Evolutionary conservation across 768 basidiomycete species (phyloP), one percentile per base, ranked within the genome.

Genomic region (Agaricus sinodeliciosus): DNA sequence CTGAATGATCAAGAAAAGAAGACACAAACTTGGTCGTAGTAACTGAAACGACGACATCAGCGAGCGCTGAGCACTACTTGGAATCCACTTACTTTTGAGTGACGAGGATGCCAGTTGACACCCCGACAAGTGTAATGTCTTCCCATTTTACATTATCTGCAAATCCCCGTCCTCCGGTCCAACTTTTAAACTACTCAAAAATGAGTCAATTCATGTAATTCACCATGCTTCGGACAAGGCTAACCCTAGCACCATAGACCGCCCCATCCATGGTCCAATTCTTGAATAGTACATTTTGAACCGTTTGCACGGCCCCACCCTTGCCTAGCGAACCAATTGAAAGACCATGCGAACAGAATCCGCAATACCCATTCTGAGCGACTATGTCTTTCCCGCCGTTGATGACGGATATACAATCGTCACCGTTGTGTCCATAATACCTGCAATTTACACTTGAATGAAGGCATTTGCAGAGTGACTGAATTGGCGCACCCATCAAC

Each of bases 191-290:
- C 71, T 71, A 42, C 2, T 22, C 16, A 48, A 8, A 15, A 18
- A 46, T 37, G 36, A 13, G 28, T 5, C n/a, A 43, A 3, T n/a
- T n/a, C 25, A 15, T 19, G 26, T 16, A 41, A 13, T 34, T n/a
- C 8, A 25, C 26, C 9, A 22, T n/a, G n/a, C 8, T 25, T 13
- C 9, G 1, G 22, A n/a, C 15, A 43, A 43, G 5, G 62, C 69
- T 18, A 44, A 69, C 71, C 25, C 74, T 55, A 18, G 74, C 72
- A 1, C 72, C 76, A 55, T 77, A 77, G 4, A 77, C 72, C 8
- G 74, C 74, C n/a, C 70, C 70, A 16, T 75, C 70, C 69, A 76
- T 74, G 11, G 72, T 73, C 69, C 76, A 76, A 54, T 78, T 73
- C 54, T 72, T 70, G 62, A 77, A 73, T 13, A 72, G 52, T 25